Evolutionary conservation across 768 basidiomycete genomes (phyloP).

Genomic region (Tubosaeta sp.): DNA sequence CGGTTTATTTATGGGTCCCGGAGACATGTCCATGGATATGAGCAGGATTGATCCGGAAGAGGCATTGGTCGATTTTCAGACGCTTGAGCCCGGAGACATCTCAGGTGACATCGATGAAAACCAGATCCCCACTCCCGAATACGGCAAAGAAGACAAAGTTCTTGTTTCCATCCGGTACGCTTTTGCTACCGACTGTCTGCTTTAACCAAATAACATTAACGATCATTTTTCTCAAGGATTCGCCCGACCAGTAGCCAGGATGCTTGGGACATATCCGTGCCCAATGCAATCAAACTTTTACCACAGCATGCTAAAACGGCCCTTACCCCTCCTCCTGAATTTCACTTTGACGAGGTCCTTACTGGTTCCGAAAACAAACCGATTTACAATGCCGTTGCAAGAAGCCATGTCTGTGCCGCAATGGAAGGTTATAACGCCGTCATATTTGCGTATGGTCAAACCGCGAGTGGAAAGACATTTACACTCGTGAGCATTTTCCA

Average conservation of each 20-base stretch:
- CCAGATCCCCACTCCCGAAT: slow-evolving; percentile 40
- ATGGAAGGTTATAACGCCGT: slow-evolving; percentile 98
- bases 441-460: slow-evolving; percentile 93
- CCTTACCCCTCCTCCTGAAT: slow-evolving; percentile 40
- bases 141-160: slow-evolving; percentile 80
- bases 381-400: slow-evolving; percentile 70
- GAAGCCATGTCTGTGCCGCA: slow-evolving; percentile 79
- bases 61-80: slow-evolving; percentile 71
- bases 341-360: slow-evolving; percentile 72
- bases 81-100: slow-evolving; percentile 63
- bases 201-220: too few relatives aligned
- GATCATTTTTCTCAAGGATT: slow-evolving; percentile 46
- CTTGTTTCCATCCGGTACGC: slow-evolving; percentile 76
- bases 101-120: slow-evolving; percentile 66
- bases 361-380: slow-evolving; percentile 78
- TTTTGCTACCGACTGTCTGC: not conserved
- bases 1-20: slow-evolving; percentile 39
- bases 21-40: slow-evolving; percentile 65
- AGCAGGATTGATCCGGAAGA: slow-evolving; percentile 73
- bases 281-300: slow-evolving; percentile 58
- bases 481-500: slow-evolving; percentile 42
- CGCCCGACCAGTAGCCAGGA: slow-evolving; percentile 50
- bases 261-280: slow-evolving; percentile 51
- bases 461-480: slow-evolving; percentile 74
- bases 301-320: slow-evolving; percentile 49